Evolutionary conservation across 2,329 filamentous ascomycete genomes (phyloP), one percentile per base, ranked within the genome.

Genomic region (Emericellopsis cladophorae): DNA sequence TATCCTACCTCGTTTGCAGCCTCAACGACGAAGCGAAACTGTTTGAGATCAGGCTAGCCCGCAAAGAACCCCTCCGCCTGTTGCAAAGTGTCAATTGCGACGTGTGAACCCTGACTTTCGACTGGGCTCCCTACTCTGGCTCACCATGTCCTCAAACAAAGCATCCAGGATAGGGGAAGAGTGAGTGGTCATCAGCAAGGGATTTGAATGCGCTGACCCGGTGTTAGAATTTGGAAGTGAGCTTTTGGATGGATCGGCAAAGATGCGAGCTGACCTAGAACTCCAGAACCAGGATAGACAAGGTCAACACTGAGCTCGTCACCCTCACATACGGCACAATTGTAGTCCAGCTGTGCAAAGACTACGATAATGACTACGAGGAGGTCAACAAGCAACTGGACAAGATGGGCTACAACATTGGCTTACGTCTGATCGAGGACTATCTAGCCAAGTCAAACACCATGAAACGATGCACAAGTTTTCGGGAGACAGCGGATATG

Each of bases 321-420:
- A 95, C 89, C 36, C 75, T 98, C 54, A 98, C 92, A 26, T 98
- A 98, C 61, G 92, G 92, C 56, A 96, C 92, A 21, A 93, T 98
- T 47, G 92, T 98, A 43, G 85, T 88, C 43, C 90, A 96, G 61
- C 72, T 98, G 49, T 96, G 90, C 68, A 90, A 90, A 61, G 92
- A 98, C 67, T 95, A 90, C 59, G 88, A 95, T 52, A 81, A 78
- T 53, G 87, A 96, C 65, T 98, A 98, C 58, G 70, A 77, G 40
- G 88, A 96, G 60, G 90, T 98, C 58, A 98, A 98, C 67, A 88
- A 90, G 61, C 92, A 98, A 61, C 74, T 98, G 36, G 92, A 98
- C 58, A 93, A 90, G 66, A 98, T 98, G 92, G 92, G 92, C 42
- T 95, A 96, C 67, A 96, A 96, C 55, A 98, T 98, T 48, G 92